Conservation (phyloP, 495 filamentous ascomycete species). For the Annulohypoxylon maeteangense region DNA sequence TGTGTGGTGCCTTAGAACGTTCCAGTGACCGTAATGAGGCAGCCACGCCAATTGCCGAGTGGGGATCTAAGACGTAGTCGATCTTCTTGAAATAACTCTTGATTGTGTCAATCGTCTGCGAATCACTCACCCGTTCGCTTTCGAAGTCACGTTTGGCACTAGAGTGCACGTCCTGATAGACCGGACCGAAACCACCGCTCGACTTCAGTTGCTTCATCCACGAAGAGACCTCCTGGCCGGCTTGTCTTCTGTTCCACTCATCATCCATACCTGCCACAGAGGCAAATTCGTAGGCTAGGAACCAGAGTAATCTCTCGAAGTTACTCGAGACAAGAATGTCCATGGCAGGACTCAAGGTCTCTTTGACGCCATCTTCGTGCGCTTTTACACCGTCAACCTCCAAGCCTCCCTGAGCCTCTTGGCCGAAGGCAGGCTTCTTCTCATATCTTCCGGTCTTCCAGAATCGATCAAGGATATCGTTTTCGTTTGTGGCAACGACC, state of each 20-base stretch:
- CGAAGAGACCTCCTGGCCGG: slow-evolving; percentile 70
- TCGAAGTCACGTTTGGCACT: slow-evolving; percentile 75
- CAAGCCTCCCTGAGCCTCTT: slow-evolving; percentile 66
- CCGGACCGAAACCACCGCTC: slow-evolving; percentile 79
- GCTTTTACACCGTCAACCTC: slow-evolving; percentile 71
- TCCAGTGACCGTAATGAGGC: slow-evolving; percentile 73
- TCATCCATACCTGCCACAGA: slow-evolving; percentile 63
- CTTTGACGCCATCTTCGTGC: slow-evolving; percentile 77
- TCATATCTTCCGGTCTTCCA: slow-evolving; percentile 84
- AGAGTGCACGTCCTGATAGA: slow-evolving; percentile 72
- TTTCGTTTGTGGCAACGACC: slow-evolving; percentile 89
- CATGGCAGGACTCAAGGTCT: slow-evolving; percentile 93
- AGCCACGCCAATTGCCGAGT: slow-evolving; percentile 85
- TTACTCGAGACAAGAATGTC: slow-evolving; percentile 95
- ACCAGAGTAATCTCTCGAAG: slow-evolving; percentile 98
- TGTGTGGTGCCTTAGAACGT: slow-evolving; percentile 66
- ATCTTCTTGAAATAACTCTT: slow-evolving; percentile 68
- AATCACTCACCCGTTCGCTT: slow-evolving; percentile 83
- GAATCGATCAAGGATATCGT: slow-evolving; percentile 89
- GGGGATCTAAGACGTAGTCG: slow-evolving; percentile 88
- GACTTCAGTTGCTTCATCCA: slow-evolving; percentile 84
- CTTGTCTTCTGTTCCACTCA: slow-evolving; percentile 67
- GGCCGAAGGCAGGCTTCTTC: slow-evolving; percentile 71
- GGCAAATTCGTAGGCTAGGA: slow-evolving; percentile 75
- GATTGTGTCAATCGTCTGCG: slow-evolving; percentile 80